phyloP scores from a whole-genome alignment of 2,329 filamentous ascomycete genomes.

The Colletotrichum godetiae region DNA sequence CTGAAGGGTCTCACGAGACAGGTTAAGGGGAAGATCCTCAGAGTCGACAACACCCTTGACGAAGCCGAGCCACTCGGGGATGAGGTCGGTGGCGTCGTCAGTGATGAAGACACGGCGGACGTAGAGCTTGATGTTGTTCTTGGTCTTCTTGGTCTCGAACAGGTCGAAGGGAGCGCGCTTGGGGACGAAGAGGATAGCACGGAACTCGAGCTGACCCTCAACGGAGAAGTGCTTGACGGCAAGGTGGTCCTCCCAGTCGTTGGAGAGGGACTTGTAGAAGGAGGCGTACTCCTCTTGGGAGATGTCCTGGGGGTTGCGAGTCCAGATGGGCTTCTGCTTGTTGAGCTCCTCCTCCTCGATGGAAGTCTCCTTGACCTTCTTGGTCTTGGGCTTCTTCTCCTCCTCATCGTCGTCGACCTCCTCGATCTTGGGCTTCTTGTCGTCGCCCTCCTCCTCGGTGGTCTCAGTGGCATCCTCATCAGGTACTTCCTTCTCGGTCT shows the following conservation, averaged over 20 bases:
- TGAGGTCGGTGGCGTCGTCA: conserved; percentile 98
- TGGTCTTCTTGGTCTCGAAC: conserved; percentile 99
- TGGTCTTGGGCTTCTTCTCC: conserved; percentile 96
- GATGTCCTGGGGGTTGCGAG: conserved; percentile 96
- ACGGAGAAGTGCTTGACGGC: conserved; percentile 99
- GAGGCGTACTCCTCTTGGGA: conserved; percentile 95
- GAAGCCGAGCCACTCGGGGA: conserved; percentile 99
- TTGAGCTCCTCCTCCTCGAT: conserved; percentile 99
- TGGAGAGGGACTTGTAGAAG: conserved; percentile 99
- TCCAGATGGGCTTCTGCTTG: conserved; percentile 99
- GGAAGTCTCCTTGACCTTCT: conserved; percentile 99
- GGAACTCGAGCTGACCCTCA: conserved; percentile 99
- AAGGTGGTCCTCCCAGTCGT: conserved; percentile 99
- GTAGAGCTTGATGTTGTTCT: conserved; percentile 99
- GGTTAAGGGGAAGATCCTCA: conserved; percentile 98
- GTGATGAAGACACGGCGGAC: conserved; percentile 99
- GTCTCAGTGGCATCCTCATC: conserved; percentile 88
- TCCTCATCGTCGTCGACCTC: conserved; percentile 90
- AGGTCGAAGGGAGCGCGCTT: conserved; percentile 99
- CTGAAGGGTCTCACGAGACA: conserved; percentile 99
- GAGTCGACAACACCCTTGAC: conserved; percentile 99
- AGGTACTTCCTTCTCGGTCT: conserved; percentile 98
- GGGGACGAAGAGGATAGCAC: conserved; percentile 98
- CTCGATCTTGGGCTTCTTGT: conserved; percentile 97
- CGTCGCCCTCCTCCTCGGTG: conserved; percentile 72